Evolutionary conservation across 805 yeast species (phyloP).

Genomic region (Starmerella khaoyaiensis): DNA sequence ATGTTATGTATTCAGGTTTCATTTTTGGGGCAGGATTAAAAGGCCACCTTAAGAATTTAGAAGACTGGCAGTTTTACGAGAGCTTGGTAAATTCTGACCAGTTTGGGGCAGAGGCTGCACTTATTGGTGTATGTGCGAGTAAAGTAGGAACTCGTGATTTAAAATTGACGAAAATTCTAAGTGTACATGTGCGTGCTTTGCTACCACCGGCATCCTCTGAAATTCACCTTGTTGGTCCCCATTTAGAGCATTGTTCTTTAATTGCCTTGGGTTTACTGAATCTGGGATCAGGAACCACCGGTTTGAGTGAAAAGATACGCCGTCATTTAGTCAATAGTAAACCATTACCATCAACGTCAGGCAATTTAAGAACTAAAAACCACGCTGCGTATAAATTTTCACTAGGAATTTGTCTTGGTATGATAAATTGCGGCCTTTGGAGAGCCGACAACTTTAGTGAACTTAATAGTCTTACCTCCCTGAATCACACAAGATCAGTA

Average conservation of each 20-base stretch:
- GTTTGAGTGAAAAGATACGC: too few relatives aligned
- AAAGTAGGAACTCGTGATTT: conserved; percentile 68
- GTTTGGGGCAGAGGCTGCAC: conserved; percentile 69
- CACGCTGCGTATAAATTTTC: conserved; percentile 24
- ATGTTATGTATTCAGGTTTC: conserved; percentile 89
- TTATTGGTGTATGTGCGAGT: conserved; percentile 90
- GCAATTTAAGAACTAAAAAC: conserved; percentile 55
- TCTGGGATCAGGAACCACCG: conserved; percentile 59
- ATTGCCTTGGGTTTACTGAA: conserved; percentile 82
- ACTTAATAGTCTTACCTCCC: too few relatives aligned
- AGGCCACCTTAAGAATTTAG: conserved; percentile 71
- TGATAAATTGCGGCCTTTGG: conserved; percentile 52
- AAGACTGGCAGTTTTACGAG: conserved; percentile 94
- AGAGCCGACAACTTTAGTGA: conserved; percentile 54
- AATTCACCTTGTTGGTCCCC: conserved; percentile 67
- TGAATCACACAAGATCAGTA: conserved; percentile 6
- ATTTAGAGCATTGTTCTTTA: conserved; percentile 84
- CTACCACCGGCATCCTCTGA: conserved; percentile 60
- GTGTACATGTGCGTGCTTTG: conserved; percentile 85
- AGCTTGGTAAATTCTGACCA: conserved; percentile 82
- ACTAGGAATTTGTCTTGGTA: conserved; percentile 75
- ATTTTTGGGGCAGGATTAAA: conserved; percentile 82
- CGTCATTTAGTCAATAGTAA: background rate
- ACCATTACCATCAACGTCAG: background rate
- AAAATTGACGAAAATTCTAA: conserved; percentile 75